A percentile compares a stretch with the other conserved stretches of the same genome.
These are phyloP conservation scores for Penicillium freii DNA, from an alignment of 2,329 filamentous ascomycete genomes.

Conservation along the genomic window DNA sequence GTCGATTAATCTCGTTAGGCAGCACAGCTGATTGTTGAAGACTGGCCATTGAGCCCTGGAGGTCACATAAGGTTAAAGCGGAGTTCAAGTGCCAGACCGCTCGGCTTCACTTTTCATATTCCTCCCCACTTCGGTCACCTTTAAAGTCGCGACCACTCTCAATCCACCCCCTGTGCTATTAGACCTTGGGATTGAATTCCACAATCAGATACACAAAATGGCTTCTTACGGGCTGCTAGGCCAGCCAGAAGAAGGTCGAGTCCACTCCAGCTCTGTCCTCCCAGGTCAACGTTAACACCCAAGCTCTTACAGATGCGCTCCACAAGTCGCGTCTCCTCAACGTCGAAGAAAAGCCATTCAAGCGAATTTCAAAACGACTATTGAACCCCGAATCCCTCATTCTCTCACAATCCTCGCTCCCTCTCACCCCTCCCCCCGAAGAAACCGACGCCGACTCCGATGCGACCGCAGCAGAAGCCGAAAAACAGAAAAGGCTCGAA, in stretches of 20 bases:
- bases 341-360: conserved; percentile 90
- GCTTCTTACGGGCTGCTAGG: conserved; percentile 66
- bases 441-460: conserved; percentile 43
- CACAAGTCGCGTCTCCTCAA: conserved; percentile 84
- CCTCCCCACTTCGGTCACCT: conserved; percentile 10
- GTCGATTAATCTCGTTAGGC: neutral
- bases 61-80: conserved; percentile 8
- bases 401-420: conserved; percentile 53
- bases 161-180: neutral
- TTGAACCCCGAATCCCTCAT: conserved; percentile 66
- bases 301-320: conserved; percentile 61
- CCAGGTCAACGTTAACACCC: conserved; percentile 19
- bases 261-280: conserved; percentile 9
- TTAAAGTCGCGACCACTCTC: neutral
- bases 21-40: conserved; percentile 4
- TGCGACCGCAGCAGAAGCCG: conserved; percentile 45
- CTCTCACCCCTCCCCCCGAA: conserved; percentile 68
- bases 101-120: conserved; percentile 24
- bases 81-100: conserved; percentile 20
- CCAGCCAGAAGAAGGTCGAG: conserved; percentile 58
- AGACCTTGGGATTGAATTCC: neutral
- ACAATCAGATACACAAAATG: conserved; percentile 42
- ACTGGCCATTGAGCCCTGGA: neutral
- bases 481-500: conserved; percentile 52
- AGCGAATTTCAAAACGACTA: conserved; percentile 79